phyloP scores from a whole-genome alignment of 768 basidiomycete species.

The Kwoniella heveanensis region DNA sequence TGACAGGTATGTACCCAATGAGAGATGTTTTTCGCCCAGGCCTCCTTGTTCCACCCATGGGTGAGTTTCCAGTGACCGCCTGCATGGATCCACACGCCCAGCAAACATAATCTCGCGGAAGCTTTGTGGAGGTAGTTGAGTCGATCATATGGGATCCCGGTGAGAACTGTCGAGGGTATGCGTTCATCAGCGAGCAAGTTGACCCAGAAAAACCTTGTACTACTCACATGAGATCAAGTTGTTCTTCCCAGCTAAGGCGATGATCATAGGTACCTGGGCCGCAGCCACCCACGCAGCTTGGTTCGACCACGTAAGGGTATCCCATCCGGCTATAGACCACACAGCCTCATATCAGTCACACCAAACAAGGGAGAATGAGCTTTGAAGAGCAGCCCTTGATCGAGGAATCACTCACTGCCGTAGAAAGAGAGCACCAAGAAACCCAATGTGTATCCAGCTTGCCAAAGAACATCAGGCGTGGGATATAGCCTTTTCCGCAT shows the following conservation, averaged over 20 bases:
- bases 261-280: slow-evolving; percentile 63
- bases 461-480: slow-evolving; percentile 32
- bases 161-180: slow-evolving; percentile 57
- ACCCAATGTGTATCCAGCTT: slow-evolving; percentile 27
- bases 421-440: slow-evolving; percentile 34
- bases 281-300: slow-evolving; percentile 39
- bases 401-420: slow-evolving; percentile 33
- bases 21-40: slow-evolving; percentile 24
- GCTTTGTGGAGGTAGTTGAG: slow-evolving; percentile 56
- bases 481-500: slow-evolving; percentile 18
- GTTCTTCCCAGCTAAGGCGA: slow-evolving; percentile 67
- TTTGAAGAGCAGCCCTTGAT: too few relatives aligned
- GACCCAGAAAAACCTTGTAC: too few relatives aligned
- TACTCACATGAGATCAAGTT: slow-evolving; percentile 63
- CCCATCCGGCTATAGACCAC: slow-evolving; percentile 28
- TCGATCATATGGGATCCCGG: slow-evolving; percentile 64
- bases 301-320: slow-evolving; percentile 26
- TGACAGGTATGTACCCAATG: slow-evolving; percentile 33
- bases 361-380: too few relatives aligned
- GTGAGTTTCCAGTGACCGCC: slow-evolving; percentile 32
- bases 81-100: slow-evolving; percentile 48
- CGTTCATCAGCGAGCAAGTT: too few relatives aligned
- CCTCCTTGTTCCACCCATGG: slow-evolving; percentile 27
- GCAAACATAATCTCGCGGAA: slow-evolving; percentile 43
- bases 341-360: too few relatives aligned